Base-by-base conservation (phyloP, 2,329 filamentous ascomycete genomes). In the Tolypocladium album region DNA sequence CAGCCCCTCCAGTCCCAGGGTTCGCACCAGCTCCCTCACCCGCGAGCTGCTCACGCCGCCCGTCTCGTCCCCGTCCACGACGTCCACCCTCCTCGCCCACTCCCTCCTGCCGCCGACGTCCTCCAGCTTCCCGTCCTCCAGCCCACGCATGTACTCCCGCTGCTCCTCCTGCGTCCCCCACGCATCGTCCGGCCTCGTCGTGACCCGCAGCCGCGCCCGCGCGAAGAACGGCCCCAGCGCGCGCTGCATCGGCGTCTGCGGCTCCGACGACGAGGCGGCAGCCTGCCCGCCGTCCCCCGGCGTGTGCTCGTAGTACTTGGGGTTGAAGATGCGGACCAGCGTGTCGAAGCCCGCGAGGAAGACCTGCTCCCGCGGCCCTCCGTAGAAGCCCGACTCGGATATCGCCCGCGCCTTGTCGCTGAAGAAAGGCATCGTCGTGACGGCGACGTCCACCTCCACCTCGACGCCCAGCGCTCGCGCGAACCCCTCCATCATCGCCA, bases 261-360 rank as follows among this genome's bases (percentile, higher is more conserved):
- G 31, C 17, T 9, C 15, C 24, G 45, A 20, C 24, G 24, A 31
- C 5, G 45, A n/a, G n/a, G n/a, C 17, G 2, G 24, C 24, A 1
- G 15, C 24, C 43, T 45, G 43, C 22, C 15, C 43, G 43, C 34
- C 7, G 9, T 50, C 60, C 27, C 59, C 69, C 11, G 47, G 24
- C 47, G 13, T 31, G 15, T 15, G 6, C 6, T 38, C n/a, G 68
- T 91, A 90, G 73, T 93, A 93, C 69, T 88, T 89, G 0, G 87
- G 81, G 56, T 89, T 78, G 59, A 89, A 83, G 58, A 93, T 84
- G 24, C 89, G 82, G 20, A 88, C 83, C 8, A 92, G 74, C 0
- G 89, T 93, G 67, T 93, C 89, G 69, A 85, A 93, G 36, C 90
- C 90, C 1, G 85, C 82, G 2, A 92, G 80, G 67, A 89, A 89